Percentiles rank a stretch among this genome's conserved stretches.
Conservation (phyloP, 2,329 filamentous ascomycete genomes). For the Pseudogymnoascus sp. region DNA sequence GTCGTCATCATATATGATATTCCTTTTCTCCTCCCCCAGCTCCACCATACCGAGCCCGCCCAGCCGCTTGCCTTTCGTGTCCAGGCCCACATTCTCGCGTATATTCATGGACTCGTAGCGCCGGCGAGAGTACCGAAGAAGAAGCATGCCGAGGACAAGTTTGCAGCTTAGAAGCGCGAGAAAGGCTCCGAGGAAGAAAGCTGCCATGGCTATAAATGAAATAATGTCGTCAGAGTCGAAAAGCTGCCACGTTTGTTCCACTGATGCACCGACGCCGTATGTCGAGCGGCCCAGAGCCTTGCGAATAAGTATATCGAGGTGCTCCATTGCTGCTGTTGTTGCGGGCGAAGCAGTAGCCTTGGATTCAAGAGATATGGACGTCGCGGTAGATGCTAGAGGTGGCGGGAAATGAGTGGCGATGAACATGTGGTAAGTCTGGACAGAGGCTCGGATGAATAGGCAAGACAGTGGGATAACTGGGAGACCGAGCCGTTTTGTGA, state of each 20-base stretch:
- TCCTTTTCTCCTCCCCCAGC: conserved; percentile 75
- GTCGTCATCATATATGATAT: conserved; percentile 83
- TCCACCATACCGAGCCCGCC: conserved; percentile 83
- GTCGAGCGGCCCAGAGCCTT: conserved; percentile 68
- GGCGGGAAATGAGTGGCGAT: conserved; percentile 76
- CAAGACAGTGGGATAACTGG: conserved; percentile 89
- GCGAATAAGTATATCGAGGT: conserved; percentile 69
- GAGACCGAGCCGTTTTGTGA: conserved; percentile 81
- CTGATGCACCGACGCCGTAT: conserved; percentile 40
- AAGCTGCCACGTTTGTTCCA: conserved; percentile 27
- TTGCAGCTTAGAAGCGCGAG: conserved; percentile 78
- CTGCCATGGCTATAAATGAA: conserved; percentile 69
- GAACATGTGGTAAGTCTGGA: conserved; percentile 98
- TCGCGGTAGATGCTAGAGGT: conserved; percentile 58
- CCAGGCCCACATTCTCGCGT: conserved; percentile 48
- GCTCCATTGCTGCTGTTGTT: conserved; percentile 67
- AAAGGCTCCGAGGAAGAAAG: conserved; percentile 79
- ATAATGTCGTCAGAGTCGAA: conserved; percentile 58
- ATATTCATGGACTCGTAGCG: conserved; percentile 76
- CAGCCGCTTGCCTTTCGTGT: conserved; percentile 64
- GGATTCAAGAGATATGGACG: conserved; percentile 56
- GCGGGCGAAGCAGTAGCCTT: conserved; percentile 57
- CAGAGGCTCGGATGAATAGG: conserved; percentile 85
- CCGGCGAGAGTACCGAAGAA: conserved; percentile 70
- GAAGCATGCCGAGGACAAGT: conserved; percentile 76